phyloP scores from a whole-genome alignment of 225 moss, liverwort and hornwort genomes.

The Lunularia cruciata region DNA sequence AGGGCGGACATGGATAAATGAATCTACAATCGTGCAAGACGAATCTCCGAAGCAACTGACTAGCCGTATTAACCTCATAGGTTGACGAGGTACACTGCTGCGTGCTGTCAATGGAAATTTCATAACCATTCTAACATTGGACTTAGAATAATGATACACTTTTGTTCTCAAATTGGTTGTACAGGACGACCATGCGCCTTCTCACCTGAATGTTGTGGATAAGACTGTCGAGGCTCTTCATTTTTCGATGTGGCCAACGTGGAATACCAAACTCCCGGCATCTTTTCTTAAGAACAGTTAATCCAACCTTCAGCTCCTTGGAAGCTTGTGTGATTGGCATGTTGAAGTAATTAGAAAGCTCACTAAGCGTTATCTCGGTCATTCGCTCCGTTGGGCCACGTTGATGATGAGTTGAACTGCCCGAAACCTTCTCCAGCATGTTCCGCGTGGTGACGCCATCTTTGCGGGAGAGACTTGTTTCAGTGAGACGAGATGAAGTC shows the following conservation, averaged over 20 bases:
- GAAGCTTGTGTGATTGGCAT: slow-evolving; percentile 99
- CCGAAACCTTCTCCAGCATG: slow-evolving; percentile 63
- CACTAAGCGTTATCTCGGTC: slow-evolving; percentile 90
- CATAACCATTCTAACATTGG: no score
- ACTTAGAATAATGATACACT: no score
- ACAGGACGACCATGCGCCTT: neutral
- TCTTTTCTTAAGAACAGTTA: slow-evolving; percentile 93
- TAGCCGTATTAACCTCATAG: no score
- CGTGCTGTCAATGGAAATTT: no score
- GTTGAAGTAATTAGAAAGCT: slow-evolving; percentile 91
- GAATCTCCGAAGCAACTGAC: no score
- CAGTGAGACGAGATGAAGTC: slow-evolving; percentile 45
- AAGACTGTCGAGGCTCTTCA: slow-evolving; percentile 97
- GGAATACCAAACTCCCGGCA: slow-evolving; percentile 98
- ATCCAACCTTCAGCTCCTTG: slow-evolving; percentile 93
- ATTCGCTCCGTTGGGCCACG: slow-evolving; percentile 92
- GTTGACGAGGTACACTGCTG: no score
- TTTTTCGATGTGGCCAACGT: slow-evolving; percentile 98
- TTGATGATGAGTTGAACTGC: slow-evolving; percentile 59
- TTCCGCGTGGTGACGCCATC: slow-evolving; percentile 54
- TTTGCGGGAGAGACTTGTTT: slow-evolving; percentile 46
- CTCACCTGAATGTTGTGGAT: slow-evolving; percentile 95
- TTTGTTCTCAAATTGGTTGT: neutral
- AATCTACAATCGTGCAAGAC: no score
- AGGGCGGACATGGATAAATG: no score